A percentile compares a stretch with the other conserved stretches of the same genome.
Evolutionary conservation across 768 basidiomycete genomes (phyloP).

Genomic region (Kondoa malvinella): DNA sequence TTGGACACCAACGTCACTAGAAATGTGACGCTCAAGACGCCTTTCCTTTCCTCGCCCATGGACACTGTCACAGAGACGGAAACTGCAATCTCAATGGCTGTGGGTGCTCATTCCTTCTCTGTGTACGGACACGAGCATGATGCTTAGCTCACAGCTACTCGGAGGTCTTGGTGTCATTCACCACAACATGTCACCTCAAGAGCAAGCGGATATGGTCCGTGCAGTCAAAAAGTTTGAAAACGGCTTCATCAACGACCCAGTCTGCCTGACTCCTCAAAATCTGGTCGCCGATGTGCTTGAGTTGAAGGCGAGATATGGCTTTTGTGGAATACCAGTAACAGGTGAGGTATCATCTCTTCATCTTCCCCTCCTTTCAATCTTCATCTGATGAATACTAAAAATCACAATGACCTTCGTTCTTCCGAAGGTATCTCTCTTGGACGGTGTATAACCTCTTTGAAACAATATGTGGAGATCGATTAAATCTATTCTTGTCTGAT

Average conservation of each 20-base stretch:
- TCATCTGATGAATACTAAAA: constrained; percentile 7
- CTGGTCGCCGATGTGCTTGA: constrained; percentile 76
- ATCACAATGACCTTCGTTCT: constrained; percentile 64
- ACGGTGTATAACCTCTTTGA: constrained; percentile 24
- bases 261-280: constrained; percentile 63
- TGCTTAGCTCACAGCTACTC: constrained; percentile 43
- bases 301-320: constrained; percentile 78
- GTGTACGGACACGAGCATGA: not conserved
- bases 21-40: constrained; percentile 78
- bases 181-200: constrained; percentile 58
- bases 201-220: constrained; percentile 91
- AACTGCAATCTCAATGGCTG: constrained; percentile 85
- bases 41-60: constrained; percentile 96
- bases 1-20: constrained; percentile 76
- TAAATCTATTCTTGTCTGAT: constrained; percentile 7
- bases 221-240: constrained; percentile 92
- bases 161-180: constrained; percentile 98
- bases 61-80: constrained; percentile 94
- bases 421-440: constrained; percentile 45
- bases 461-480: not conserved
- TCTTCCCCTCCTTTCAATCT: not conserved
- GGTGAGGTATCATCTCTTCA: constrained; percentile 43
- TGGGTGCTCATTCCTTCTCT: constrained; percentile 35
- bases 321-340: constrained; percentile 93
- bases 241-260: constrained; percentile 90